phyloP scores from a whole-genome alignment of 345 rosid genomes.

The Orychophragmus violaceus region DNA sequence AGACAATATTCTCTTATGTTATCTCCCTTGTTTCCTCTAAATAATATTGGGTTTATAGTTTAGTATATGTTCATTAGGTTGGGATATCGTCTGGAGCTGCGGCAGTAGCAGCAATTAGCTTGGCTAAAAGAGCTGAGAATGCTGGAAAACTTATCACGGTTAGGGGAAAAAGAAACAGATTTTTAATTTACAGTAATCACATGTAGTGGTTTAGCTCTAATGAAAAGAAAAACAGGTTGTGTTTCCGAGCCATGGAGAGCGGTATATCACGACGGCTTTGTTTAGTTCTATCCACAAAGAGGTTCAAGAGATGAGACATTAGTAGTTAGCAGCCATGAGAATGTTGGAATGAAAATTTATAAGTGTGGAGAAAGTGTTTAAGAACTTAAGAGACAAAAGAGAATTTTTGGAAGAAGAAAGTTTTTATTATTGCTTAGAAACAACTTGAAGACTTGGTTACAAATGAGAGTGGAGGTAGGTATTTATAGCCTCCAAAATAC shows the following conservation, averaged over 20 bases:
- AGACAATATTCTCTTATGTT: neutral
- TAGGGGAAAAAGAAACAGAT: slow-evolving; percentile 26
- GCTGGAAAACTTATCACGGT: slow-evolving; percentile 84
- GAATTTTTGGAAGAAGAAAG: too few relatives aligned
- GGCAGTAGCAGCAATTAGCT: slow-evolving; percentile 77
- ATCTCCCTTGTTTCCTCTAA: neutral
- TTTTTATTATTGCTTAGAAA: too few relatives aligned
- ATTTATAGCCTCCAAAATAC: too few relatives aligned
- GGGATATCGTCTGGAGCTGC: slow-evolving; percentile 98
- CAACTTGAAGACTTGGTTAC: too few relatives aligned
- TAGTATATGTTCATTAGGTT: slow-evolving; percentile 40
- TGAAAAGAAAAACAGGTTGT: slow-evolving; percentile 43
- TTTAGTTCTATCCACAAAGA: slow-evolving; percentile 62
- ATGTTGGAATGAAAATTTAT: too few relatives aligned
- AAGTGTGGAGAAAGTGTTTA: too few relatives aligned
- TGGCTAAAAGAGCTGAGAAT: slow-evolving; percentile 82
- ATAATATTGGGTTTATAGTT: neutral
- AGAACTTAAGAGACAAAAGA: too few relatives aligned
- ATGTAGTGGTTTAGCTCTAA: slow-evolving; percentile 6
- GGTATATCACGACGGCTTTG: slow-evolving; percentile 67
- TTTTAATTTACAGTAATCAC: neutral
- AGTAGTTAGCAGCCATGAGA: neutral
- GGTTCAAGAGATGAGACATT: slow-evolving; percentile 50
- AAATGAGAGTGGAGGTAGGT: too few relatives aligned
- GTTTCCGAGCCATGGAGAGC: slow-evolving; percentile 90